Evolutionary conservation across 768 basidiomycete genomes (phyloP).

Genomic region (Symmetrospora coprosmae): DNA sequence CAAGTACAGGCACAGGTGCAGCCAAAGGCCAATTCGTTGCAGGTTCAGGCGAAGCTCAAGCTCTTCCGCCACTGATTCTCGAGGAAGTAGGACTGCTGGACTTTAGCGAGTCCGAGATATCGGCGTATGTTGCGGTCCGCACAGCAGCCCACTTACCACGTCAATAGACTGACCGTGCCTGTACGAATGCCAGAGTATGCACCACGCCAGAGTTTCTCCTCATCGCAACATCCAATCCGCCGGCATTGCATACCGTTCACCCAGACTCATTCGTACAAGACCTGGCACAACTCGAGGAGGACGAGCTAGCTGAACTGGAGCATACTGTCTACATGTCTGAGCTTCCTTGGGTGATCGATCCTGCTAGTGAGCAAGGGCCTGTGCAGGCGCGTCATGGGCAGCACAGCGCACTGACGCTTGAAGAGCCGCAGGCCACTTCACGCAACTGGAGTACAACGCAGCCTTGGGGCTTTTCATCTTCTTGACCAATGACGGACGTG

Average conservation of each 20-base stretch:
- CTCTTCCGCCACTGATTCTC: slow-evolving; percentile 10
- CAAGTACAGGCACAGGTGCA: slow-evolving; percentile 6
- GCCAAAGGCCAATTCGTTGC: slow-evolving; percentile 14
- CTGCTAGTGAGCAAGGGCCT: not conserved
- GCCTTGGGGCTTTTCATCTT: slow-evolving; percentile 1
- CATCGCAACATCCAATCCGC: slow-evolving; percentile 20
- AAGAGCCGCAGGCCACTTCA: not conserved
- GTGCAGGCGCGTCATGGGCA: too few species aligned
- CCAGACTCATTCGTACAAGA: not conserved
- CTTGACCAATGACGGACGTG: slow-evolving; percentile 30
- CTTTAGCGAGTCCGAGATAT: slow-evolving; percentile 4
- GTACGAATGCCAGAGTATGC: not conserved
- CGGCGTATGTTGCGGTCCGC: not conserved
- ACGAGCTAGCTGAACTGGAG: slow-evolving; percentile 9
- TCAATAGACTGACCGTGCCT: not conserved
- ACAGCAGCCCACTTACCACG: not conserved
- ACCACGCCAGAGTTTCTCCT: not conserved
- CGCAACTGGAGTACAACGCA: slow-evolving; percentile 9
- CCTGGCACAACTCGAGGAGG: not conserved
- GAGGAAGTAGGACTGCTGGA: slow-evolving; percentile 10
- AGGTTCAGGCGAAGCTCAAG: slow-evolving; percentile 16
- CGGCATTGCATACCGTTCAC: slow-evolving; percentile 3
- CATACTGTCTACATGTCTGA: not conserved
- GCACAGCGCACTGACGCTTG: not conserved
- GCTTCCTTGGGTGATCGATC: slow-evolving; percentile 11